phyloP scores from a whole-genome alignment of 768 basidiomycete genomes.

The Termitomyces bulborhizus region DNA sequence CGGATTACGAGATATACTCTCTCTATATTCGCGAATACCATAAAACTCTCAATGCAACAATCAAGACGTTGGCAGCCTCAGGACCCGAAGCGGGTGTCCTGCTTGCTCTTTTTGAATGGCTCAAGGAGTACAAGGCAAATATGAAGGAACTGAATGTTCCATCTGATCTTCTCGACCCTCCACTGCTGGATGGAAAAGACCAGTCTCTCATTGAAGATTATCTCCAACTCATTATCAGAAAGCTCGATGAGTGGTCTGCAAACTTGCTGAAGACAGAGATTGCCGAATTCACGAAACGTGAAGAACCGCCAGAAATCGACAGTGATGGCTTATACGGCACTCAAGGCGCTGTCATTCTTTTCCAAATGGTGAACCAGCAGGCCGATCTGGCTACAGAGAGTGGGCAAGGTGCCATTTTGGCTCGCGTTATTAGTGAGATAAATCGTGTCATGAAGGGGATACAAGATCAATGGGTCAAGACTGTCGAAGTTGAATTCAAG shows the following conservation, averaged over 20 bases:
- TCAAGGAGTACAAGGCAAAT: slow-evolving; percentile 91
- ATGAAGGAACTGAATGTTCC: slow-evolving; percentile 93
- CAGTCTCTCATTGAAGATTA: slow-evolving; percentile 94
- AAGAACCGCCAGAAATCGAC: slow-evolving; percentile 84
- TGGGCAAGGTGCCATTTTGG: slow-evolving; percentile 89
- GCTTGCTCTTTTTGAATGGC: slow-evolving; percentile 84
- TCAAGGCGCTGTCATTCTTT: slow-evolving; percentile 90
- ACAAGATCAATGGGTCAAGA: slow-evolving; percentile 83
- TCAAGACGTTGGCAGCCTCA: slow-evolving; percentile 63
- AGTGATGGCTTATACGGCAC: slow-evolving; percentile 86
- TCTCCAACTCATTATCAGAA: slow-evolving; percentile 84
- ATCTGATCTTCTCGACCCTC: slow-evolving; percentile 76
- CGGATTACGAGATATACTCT: slow-evolving; percentile 84
- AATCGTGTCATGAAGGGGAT: slow-evolving; percentile 85
- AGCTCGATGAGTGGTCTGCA: slow-evolving; percentile 94
- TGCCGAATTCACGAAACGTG: slow-evolving; percentile 74
- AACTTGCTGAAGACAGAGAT: slow-evolving; percentile 93
- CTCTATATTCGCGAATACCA: slow-evolving; percentile 88
- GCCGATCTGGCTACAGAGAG: slow-evolving; percentile 93
- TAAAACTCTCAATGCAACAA: slow-evolving; percentile 66
- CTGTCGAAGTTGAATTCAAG: slow-evolving; percentile 81
- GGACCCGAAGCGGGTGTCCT: slow-evolving; percentile 87
- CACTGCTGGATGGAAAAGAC: slow-evolving; percentile 92
- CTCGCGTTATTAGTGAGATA: slow-evolving; percentile 82
- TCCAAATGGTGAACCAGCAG: slow-evolving; percentile 98